Conservation (phyloP, 192 early-diverging fungal genomes). For the Tieghemiomyces parasiticus region DNA sequence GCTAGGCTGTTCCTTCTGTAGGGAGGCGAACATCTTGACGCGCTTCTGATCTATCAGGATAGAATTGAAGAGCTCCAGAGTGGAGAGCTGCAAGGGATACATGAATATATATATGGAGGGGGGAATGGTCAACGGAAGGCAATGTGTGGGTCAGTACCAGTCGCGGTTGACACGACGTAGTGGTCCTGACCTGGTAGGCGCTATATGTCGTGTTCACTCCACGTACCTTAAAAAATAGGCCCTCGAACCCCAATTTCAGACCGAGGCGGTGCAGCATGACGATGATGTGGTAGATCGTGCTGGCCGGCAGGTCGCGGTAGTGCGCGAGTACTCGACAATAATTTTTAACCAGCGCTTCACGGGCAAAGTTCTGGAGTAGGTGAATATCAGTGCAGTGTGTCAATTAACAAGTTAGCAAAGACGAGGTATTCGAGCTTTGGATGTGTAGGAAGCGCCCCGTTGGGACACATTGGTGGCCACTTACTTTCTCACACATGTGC, state of each 20-base stretch:
- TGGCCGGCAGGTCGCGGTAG: conserved; percentile 1
- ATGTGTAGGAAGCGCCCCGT: too few species aligned
- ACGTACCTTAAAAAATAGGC: conserved; percentile 8
- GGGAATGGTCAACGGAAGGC: not conserved
- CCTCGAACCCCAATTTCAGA: conserved; percentile 7
- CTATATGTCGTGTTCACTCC: not conserved
- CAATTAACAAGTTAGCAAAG: not conserved
- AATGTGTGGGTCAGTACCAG: not conserved
- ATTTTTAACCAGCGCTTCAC: not conserved
- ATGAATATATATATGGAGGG: not conserved
- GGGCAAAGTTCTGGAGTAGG: conserved; percentile 2
- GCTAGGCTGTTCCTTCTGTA: not conserved
- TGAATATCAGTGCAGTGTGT: not conserved
- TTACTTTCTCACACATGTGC: not conserved
- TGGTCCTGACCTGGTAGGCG: not conserved
- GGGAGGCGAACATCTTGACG: not conserved
- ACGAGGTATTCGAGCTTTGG: too few species aligned
- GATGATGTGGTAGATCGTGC: conserved; percentile 6
- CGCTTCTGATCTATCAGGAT: conserved; percentile 4
- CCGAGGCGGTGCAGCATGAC: conserved; percentile 7
- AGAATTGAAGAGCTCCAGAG: conserved; percentile 2
- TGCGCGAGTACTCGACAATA: not conserved
- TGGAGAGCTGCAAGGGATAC: not conserved
- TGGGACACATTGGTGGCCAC: too few species aligned
- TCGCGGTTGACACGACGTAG: not conserved